A percentile compares a stretch with the other conserved stretches of the same genome.
Evolutionary conservation across 2,329 filamentous ascomycete species (phyloP).

Genomic region (Aspergillus sp.): DNA sequence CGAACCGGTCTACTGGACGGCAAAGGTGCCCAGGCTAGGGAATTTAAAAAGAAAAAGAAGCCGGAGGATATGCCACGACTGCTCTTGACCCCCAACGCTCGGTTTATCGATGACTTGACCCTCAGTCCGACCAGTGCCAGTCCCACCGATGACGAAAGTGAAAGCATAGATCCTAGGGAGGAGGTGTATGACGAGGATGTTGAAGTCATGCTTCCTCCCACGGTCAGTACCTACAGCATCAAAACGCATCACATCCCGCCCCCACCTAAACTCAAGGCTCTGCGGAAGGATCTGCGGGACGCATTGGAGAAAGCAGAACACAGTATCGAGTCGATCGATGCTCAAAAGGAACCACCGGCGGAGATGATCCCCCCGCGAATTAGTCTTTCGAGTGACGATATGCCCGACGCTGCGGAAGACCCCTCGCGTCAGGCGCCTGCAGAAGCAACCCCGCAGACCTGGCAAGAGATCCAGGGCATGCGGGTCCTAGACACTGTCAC

Average conservation of each 20-base stretch:
- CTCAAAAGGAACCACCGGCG: conserved; percentile 32
- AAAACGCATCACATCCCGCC: conserved; percentile 78
- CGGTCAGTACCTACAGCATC: conserved; percentile 91
- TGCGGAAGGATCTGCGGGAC: conserved; percentile 69
- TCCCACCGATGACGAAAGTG: conserved; percentile 45
- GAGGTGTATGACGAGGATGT: conserved; percentile 61
- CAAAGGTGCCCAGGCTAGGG: conserved; percentile 83
- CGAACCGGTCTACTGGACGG: conserved; percentile 90
- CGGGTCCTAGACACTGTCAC: conserved; percentile 91
- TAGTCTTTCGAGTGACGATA: conserved; percentile 35
- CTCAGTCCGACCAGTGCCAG: conserved; percentile 52
- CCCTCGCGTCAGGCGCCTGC: conserved; percentile 23
- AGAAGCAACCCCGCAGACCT: conserved; percentile 57
- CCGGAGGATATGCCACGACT: conserved; percentile 43
- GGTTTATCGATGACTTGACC: conserved; percentile 46
- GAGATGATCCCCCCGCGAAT: conserved; percentile 31
- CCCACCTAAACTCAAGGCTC: conserved; percentile 76
- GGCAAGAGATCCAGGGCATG: conserved; percentile 86
- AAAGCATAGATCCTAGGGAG: conserved; percentile 41
- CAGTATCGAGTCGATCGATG: conserved; percentile 57
- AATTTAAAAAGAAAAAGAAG: conserved; percentile 55
- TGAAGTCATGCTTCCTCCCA: conserved; percentile 87
- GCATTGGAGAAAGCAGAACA: conserved; percentile 69
- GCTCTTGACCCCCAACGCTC: conserved; percentile 42
- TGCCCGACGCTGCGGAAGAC: conserved; percentile 48